phyloP scores from a whole-genome alignment of 371 early-diverging fungal genomes.

The Saksenaea oblongispora region DNA sequence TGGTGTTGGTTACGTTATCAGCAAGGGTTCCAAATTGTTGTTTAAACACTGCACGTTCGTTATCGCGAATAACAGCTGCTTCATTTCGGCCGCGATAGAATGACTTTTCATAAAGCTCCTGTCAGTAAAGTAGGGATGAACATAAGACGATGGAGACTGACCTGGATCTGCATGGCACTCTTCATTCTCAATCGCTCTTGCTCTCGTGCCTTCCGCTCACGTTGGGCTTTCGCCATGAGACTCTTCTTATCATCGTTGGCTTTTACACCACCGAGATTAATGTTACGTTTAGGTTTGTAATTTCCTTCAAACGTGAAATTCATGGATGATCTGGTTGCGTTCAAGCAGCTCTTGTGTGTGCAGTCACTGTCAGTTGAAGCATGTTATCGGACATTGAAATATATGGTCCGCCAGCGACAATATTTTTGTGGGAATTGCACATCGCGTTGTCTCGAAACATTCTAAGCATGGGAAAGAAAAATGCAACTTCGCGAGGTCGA shows the following conservation, averaged over 20 bases:
- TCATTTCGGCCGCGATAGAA: constrained; percentile 42
- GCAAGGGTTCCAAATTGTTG: constrained; percentile 7
- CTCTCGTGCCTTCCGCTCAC: constrained; percentile 76
- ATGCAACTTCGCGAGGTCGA: neutral
- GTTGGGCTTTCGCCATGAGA: constrained; percentile 73
- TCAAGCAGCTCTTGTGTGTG: constrained; percentile 8
- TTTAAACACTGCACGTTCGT: constrained; percentile 13
- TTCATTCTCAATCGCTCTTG: constrained; percentile 60
- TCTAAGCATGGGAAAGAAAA: neutral
- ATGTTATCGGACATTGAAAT: neutral
- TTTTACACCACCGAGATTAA: constrained; percentile 80
- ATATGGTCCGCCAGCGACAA: neutral
- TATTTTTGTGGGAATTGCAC: neutral
- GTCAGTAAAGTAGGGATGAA: neutral
- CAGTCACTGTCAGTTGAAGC: neutral
- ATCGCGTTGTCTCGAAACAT: neutral
- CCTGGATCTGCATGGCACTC: constrained; percentile 72
- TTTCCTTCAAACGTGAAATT: constrained; percentile 75
- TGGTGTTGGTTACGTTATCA: neutral
- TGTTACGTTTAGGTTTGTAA: constrained; percentile 66
- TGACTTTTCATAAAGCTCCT: constrained; percentile 20
- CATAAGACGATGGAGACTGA: constrained; percentile 11
- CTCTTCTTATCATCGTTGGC: constrained; percentile 64
- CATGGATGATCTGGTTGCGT: constrained; percentile 15
- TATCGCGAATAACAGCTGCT: constrained; percentile 16